These are phyloP conservation scores for Macrocybe gigantea DNA, from an alignment of 768 basidiomycete genomes.

Conservation along the genomic window DNA sequence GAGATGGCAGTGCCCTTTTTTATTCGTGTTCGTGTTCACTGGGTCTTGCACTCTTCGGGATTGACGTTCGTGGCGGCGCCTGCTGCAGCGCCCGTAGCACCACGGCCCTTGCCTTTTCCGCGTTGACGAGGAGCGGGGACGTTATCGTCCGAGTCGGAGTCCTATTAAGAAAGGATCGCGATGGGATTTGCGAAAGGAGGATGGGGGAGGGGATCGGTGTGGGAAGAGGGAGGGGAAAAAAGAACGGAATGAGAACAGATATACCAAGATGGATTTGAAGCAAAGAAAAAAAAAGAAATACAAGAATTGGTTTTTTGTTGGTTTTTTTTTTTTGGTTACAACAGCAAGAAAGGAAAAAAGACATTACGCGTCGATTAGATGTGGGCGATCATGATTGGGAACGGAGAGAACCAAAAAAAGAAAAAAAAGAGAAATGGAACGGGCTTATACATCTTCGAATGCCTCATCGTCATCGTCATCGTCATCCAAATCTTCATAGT, in stretches of 20 bases:
- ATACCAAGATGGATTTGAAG: too few species aligned
- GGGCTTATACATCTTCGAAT: constrained; percentile 45
- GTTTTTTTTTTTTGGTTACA: too few species aligned
- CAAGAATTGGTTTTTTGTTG: too few species aligned
- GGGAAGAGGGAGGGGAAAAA: constrained; percentile 3
- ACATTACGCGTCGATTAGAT: not conserved
- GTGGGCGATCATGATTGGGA: not conserved
- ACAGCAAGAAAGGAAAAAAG: too few species aligned
- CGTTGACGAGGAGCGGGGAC: constrained; percentile 53
- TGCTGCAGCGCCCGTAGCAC: constrained; percentile 18
- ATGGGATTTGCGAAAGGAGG: constrained; percentile 4
- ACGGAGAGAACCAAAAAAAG: not conserved
- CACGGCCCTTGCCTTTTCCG: constrained; percentile 53
- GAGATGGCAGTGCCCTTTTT: not conserved
- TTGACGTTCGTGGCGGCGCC: constrained; percentile 44
- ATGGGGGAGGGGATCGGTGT: constrained; percentile 5
- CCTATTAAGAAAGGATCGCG: constrained; percentile 27
- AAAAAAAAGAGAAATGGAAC: too few species aligned
- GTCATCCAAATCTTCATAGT: constrained; percentile 52
- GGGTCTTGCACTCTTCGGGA: constrained; percentile 90
- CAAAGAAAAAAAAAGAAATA: too few species aligned
- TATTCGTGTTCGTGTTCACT: constrained; percentile 35
- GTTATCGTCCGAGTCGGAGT: constrained; percentile 68
- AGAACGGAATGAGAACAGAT: too few species aligned
- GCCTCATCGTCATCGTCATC: constrained; percentile 55